Evolutionary conservation across 495 filamentous ascomycete species (phyloP), one percentile per base, ranked within the genome.

Genomic region (Entonaema liquescens): DNA sequence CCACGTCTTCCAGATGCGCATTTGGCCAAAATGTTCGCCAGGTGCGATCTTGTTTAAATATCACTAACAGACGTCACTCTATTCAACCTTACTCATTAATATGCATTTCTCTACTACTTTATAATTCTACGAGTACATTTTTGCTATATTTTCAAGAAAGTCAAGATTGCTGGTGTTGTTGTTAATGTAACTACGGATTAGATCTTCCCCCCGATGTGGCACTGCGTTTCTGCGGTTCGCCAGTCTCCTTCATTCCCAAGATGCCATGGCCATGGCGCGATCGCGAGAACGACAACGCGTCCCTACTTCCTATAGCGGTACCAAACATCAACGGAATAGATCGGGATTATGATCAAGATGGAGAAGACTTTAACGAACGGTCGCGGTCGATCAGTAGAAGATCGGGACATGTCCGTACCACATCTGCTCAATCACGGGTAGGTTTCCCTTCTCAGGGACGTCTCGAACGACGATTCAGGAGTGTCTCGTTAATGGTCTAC

Each of bases 391-490:
- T 38, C 23, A 74, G 80, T 60, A 67, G 62, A 49, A 74, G 62
- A 35, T 78, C 79, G 3, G 71, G 75, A 12, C 76, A 79, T 66
- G 64, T 59, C 29, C 75, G 81, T 40, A 80, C 80, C 19, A 84
- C 83, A 11, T 84, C 83, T 58, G 80, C 82, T 38, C 78, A 83
- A 59, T 83, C 81, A 61, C 79, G 82, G 65, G 83, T 85, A 78
- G 67, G 81, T 33, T 65, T 55, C 28, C 25, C 52, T 21, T 26
- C 56, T 23, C 13, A 35, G 12, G 23, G 19, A 38, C 28, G 12
- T 21, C 42, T 59, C 23, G n/a, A 33, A 21, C n/a, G 35, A 40
- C 15, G 21, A 19, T 26, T 9, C 15, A 66, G n/a, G 44, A 42
- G 13, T 13, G n/a, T 13, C 5, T 15, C 25, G 1, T 59, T 59